These are phyloP conservation scores for Oryza officinalis DNA, from an alignment of 176 grass and related monocot species.

Conservation along the genomic window DNA sequence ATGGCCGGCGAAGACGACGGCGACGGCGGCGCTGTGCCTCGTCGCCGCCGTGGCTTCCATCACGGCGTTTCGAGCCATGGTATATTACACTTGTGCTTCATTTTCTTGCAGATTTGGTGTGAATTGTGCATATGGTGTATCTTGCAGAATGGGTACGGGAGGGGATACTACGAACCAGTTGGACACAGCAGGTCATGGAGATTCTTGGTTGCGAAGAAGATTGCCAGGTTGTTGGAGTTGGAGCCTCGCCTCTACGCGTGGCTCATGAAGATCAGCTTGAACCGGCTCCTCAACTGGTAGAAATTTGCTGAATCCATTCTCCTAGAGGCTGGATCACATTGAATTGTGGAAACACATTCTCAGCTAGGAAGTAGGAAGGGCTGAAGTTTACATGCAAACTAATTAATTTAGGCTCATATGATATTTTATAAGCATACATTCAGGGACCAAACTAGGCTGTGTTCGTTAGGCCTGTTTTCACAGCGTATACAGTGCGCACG, in stretches of 20 bases:
- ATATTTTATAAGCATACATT: background rate
- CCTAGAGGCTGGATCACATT: background rate
- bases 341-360: background rate
- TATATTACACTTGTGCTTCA: background rate
- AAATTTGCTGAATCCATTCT: background rate
- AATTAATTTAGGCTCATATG: background rate
- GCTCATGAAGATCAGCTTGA: background rate
- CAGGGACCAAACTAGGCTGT: background rate
- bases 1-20: background rate
- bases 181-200: constrained; percentile 16
- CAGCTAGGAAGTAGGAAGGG: background rate
- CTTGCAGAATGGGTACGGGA: constrained; percentile 2
- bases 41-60: background rate
- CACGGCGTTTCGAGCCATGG: constrained; percentile 13
- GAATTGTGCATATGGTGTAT: background rate
- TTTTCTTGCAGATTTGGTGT: no score
- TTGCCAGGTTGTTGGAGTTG: constrained; percentile 15
- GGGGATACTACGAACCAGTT: background rate
- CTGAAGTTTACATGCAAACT: background rate
- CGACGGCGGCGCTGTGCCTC: background rate
- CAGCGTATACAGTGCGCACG: no score
- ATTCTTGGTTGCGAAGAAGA: constrained; percentile 8
- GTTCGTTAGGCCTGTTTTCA: no score
- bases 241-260: constrained; percentile 17
- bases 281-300: constrained; percentile 33